These are phyloP conservation scores for Linnemannia zychae DNA, from an alignment of 192 early-diverging fungal genomes.

Conservation along the genomic window DNA sequence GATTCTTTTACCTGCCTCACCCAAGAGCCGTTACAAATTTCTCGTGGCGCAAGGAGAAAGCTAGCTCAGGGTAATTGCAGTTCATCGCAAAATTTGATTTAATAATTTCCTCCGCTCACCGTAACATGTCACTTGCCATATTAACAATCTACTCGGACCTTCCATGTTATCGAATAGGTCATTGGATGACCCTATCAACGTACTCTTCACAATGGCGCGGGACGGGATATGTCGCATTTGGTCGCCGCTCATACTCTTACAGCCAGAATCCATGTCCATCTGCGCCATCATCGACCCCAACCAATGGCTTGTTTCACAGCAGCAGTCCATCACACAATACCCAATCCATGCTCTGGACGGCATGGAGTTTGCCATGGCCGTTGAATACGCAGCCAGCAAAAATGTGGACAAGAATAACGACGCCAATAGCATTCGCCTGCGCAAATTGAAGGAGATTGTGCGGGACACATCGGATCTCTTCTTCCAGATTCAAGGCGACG, in stretches of 20 bases:
- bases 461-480: constrained; percentile 84
- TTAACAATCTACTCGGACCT: not conserved
- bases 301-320: constrained; percentile 64
- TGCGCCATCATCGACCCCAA: constrained; percentile 78
- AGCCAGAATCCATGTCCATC: constrained; percentile 72
- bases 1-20: constrained; percentile 73
- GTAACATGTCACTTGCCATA: not conserved
- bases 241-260: constrained; percentile 65
- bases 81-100: not conserved
- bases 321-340: constrained; percentile 53
- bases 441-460: constrained; percentile 70
- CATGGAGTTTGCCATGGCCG: constrained; percentile 64
- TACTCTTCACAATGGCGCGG: constrained; percentile 75
- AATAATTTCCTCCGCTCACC: not conserved
- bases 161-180: constrained; percentile 5
- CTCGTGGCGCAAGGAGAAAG: constrained; percentile 72
- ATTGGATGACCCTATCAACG: constrained; percentile 26
- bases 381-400: constrained; percentile 50
- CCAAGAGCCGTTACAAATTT: constrained; percentile 70
- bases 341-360: constrained; percentile 73
- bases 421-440: constrained; percentile 51
- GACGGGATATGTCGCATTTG: constrained; percentile 83
- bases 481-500: constrained; percentile 78
- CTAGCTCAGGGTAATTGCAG: constrained; percentile 39
- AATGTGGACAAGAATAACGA: constrained; percentile 53